Conservation (phyloP, 2,329 filamentous ascomycete genomes). For the Ophiostoma pallidulum region DNA sequence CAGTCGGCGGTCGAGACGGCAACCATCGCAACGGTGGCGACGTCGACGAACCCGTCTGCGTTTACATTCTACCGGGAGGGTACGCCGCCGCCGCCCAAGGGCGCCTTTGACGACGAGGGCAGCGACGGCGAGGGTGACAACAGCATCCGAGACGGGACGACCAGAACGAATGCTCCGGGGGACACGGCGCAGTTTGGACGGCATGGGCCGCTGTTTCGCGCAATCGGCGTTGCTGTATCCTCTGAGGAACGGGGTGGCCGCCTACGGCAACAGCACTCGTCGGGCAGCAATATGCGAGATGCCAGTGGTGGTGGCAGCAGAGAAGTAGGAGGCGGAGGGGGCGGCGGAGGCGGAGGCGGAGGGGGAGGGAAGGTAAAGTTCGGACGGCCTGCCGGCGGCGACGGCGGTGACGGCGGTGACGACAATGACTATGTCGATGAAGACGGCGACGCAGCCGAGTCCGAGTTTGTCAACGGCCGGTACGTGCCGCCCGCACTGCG, state of each 20-base stretch:
- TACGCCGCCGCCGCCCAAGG: slow-evolving; percentile 26
- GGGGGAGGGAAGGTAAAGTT: not conserved
- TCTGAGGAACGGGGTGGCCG: too few species aligned
- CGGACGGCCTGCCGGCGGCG: slow-evolving; percentile 11
- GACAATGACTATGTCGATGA: not conserved
- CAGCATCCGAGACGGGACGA: too few species aligned
- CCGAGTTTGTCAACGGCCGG: slow-evolving; percentile 17
- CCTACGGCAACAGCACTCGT: too few species aligned
- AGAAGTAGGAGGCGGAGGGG: not conserved
- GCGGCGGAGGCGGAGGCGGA: not conserved
- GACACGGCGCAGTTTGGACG: too few species aligned
- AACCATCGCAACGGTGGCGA: slow-evolving; percentile 8
- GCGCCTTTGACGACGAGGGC: slow-evolving; percentile 10
- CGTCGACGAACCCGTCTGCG: slow-evolving; percentile 19
- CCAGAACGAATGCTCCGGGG: too few species aligned
- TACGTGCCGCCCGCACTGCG: slow-evolving; percentile 17
- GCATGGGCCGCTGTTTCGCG: not conserved
- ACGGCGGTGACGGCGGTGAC: not conserved
- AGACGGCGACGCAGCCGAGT: slow-evolving; percentile 12
- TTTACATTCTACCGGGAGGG: slow-evolving; percentile 33
- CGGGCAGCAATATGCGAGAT: too few species aligned
- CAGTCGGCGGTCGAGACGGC: slow-evolving; percentile 11
- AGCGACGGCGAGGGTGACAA: not conserved
- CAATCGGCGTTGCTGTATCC: too few species aligned
- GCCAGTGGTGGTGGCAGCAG: too few species aligned